Evolutionary conservation across 352 stramenopile species (phyloP), one percentile per base, ranked within the genome.

Genomic region (Pythium apleroticum): DNA sequence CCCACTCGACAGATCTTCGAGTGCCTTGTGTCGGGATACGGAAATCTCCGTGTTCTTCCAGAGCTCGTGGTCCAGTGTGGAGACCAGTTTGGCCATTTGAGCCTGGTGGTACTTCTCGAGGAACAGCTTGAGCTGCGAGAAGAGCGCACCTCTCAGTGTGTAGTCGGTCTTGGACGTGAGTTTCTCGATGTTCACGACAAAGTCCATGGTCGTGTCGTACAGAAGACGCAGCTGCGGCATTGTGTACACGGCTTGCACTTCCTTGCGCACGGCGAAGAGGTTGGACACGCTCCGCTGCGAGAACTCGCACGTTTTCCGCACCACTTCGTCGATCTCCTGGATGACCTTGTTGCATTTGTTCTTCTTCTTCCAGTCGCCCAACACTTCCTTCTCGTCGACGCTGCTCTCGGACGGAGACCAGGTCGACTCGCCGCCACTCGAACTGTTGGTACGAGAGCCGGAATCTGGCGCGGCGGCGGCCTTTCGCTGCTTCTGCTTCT

Each of bases 21-120:
- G 77, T 8, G 84, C 84, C 67, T 84, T 84, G 79, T 98, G 95
- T 31, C 95, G 76, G 37, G 87, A 77, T n/a, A 90, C 75, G 4
- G 91, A 97, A 55, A 98, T 91, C 73, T 98, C 82, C 28, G 77
- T 96, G 55, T 98, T 97, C 57, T 97, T 94, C 96, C 96, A 99
- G 54, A 96, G 71, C 71, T 99, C 96, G 53, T 95, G 91, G 74
- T 98, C 94, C 20, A 99, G 79, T 4, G 95, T 97, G 41, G 92
- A 95, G n/a, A 97, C 92, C 45, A 99, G 72, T 48, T 93, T 91
- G 25, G 84, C 89, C 73, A 98, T 94, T 56, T 98, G 96, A 10
- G 78, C 74, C 64, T 98, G 84, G 68, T 99, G 96, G 52, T 96
- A 93, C 50, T 93, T 95, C 65, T 98, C 94, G n/a, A 98, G 66